Evolutionary conservation across 2,329 filamentous ascomycete genomes (phyloP).

Genomic region (Septoria petroselini): DNA sequence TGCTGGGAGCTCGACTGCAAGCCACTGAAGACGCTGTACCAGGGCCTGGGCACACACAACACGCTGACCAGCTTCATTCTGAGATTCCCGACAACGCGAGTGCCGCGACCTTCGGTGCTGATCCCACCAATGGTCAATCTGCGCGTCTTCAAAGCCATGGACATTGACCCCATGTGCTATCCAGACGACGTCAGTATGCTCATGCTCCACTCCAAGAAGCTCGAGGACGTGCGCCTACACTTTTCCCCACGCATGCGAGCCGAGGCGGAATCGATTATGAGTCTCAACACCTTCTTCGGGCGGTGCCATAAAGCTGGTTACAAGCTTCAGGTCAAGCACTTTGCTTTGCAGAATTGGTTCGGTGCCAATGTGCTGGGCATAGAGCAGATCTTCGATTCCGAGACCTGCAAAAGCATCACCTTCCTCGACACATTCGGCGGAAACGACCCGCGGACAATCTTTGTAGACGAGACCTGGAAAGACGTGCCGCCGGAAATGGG

Average conservation of each 20-base stretch:
- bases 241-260: conserved; percentile 62
- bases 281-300: conserved; percentile 55
- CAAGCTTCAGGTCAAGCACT: conserved; percentile 48
- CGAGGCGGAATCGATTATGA: conserved; percentile 56
- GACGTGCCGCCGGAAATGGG: conserved; percentile 22
- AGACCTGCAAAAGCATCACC: conserved; percentile 48
- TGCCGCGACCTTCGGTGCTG: conserved; percentile 55
- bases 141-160: conserved; percentile 52
- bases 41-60: conserved; percentile 51
- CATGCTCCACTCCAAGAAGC: conserved; percentile 52
- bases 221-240: conserved; percentile 56
- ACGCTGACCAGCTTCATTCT: conserved; percentile 55
- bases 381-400: conserved; percentile 44
- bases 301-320: conserved; percentile 51
- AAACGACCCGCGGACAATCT: conserved; percentile 46
- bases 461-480: conserved; percentile 57
- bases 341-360: conserved; percentile 59
- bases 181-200: conserved; percentile 60
- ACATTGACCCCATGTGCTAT: conserved; percentile 63
- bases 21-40: conserved; percentile 57
- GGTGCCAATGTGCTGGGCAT: conserved; percentile 51
- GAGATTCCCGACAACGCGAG: conserved; percentile 54
- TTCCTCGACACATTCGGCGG: conserved; percentile 53
- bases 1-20: conserved; percentile 62
- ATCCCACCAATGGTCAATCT: conserved; percentile 58